phyloP scores from a whole-genome alignment of 441 rosid genomes.

The Eutrema salsugineum region DNA sequence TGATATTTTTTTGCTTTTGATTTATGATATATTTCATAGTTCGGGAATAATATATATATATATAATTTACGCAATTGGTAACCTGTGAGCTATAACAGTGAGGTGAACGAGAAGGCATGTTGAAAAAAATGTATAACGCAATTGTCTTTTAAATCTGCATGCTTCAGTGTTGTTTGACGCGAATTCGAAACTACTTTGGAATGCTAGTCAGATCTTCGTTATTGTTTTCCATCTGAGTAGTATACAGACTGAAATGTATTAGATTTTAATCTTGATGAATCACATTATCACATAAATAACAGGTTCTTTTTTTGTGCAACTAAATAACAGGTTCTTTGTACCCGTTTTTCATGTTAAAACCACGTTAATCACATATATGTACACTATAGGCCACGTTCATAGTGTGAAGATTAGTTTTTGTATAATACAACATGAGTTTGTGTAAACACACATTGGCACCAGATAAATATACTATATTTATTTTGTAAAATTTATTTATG shows the following conservation, averaged over 20 bases:
- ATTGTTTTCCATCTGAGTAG: neutral
- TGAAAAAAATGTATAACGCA: neutral
- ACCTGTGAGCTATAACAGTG: no score
- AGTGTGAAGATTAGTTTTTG: no score
- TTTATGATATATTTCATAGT: neutral
- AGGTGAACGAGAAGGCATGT: neutral
- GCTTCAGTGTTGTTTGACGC: neutral
- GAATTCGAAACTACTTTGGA: neutral
- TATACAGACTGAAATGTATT: neutral
- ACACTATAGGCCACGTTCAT: no score
- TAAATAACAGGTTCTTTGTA: neutral
- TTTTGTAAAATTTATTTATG: neutral
- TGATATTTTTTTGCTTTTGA: neutral
- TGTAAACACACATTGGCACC: no score
- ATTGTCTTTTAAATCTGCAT: slow-evolving; percentile 4
- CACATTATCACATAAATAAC: neutral
- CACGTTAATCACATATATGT: no score
- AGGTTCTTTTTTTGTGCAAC: no score
- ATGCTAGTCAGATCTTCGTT: neutral
- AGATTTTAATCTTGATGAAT: neutral
- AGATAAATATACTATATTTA: no score
- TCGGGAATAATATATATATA: neutral
- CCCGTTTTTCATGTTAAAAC: neutral
- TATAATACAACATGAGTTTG: no score
- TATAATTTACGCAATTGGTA: neutral